Evolutionary conservation across 2,329 filamentous ascomycete species (phyloP).

Genomic region (Trichoderma arundinaceum): DNA sequence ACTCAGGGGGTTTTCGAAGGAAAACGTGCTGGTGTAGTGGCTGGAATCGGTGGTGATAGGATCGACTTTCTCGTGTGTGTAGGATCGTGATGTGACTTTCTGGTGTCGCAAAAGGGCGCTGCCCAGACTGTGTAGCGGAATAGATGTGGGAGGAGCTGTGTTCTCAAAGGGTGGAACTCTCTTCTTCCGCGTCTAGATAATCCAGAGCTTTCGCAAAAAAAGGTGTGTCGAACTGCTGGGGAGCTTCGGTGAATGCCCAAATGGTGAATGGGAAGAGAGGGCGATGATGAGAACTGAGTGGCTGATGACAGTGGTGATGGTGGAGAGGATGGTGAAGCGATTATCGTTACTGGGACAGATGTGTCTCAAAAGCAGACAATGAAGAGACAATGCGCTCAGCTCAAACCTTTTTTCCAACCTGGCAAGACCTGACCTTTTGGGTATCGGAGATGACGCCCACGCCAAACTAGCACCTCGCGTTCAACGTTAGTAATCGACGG

Average conservation of each 20-base stretch:
- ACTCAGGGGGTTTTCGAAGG: conserved; percentile 83
- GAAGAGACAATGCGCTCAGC: conserved; percentile 47
- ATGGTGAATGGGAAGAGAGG: conserved; percentile 40
- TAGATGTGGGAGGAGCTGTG: conserved; percentile 40
- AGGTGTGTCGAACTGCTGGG: conserved; percentile 35
- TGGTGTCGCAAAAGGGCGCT: conserved; percentile 44
- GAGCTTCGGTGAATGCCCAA: conserved; percentile 31
- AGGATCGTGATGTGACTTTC: conserved; percentile 49
- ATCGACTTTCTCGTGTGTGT: conserved; percentile 49
- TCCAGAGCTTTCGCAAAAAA: conserved; percentile 43
- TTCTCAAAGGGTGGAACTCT: conserved; percentile 38
- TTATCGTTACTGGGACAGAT: conserved; percentile 44
- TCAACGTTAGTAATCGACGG: conserved; percentile 5
- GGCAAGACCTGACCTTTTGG: conserved; percentile 28
- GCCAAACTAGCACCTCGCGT: conserved; percentile 23
- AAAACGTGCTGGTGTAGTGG: conserved; percentile 90
- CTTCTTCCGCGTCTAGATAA: conserved; percentile 41
- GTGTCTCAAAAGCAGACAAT: conserved; percentile 47
- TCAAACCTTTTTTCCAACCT: conserved; percentile 42
- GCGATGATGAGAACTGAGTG: conserved; percentile 45
- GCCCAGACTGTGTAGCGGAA: conserved; percentile 43
- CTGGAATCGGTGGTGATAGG: conserved; percentile 45
- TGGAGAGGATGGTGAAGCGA: conserved; percentile 47
- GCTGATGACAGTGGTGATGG: conserved; percentile 37
- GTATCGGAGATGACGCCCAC: conserved; percentile 8